Conservation (phyloP, 2,329 filamentous ascomycete genomes). For the Microcyclospora pomicola region DNA sequence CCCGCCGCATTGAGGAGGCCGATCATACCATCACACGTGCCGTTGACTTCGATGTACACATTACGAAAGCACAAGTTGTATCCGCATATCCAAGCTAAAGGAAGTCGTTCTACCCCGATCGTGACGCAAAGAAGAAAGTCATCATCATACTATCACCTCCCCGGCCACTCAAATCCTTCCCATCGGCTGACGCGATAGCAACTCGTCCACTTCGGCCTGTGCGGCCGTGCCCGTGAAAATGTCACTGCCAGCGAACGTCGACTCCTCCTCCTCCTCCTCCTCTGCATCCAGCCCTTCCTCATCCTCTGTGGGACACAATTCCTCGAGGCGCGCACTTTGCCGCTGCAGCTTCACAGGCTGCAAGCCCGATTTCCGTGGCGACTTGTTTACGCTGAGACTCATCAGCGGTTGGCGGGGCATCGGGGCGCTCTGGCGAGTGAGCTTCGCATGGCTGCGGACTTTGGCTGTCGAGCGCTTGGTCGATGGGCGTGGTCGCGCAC, state of each 20-base stretch:
- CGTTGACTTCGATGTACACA: too few relatives aligned
- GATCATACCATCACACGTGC: too few relatives aligned
- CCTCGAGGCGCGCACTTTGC: background rate
- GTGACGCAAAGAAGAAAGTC: too few relatives aligned
- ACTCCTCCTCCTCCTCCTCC: constrained; percentile 14
- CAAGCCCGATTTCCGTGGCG: constrained; percentile 8
- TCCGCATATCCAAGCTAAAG: too few relatives aligned
- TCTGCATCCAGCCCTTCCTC: constrained; percentile 6
- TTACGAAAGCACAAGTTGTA: too few relatives aligned
- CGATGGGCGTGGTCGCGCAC: constrained; percentile 23
- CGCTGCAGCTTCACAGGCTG: constrained; percentile 8
- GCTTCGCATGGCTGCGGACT: constrained; percentile 6
- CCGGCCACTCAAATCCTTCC: too few relatives aligned
- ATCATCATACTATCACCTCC: too few relatives aligned
- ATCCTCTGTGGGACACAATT: too few relatives aligned
- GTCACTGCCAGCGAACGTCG: constrained; percentile 26
- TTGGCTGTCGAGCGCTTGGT: constrained; percentile 15
- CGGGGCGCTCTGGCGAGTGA: constrained; percentile 10
- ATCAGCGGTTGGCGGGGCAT: constrained; percentile 14
- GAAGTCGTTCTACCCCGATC: too few relatives aligned
- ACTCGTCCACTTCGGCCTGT: too few relatives aligned
- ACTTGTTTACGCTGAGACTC: constrained; percentile 15
- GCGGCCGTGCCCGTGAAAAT: constrained; percentile 26
- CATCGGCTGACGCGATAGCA: too few relatives aligned
- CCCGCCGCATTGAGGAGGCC: too few relatives aligned